These are phyloP conservation scores for Boletus fagicola DNA, from an alignment of 768 basidiomycete genomes.

Conservation along the genomic window DNA sequence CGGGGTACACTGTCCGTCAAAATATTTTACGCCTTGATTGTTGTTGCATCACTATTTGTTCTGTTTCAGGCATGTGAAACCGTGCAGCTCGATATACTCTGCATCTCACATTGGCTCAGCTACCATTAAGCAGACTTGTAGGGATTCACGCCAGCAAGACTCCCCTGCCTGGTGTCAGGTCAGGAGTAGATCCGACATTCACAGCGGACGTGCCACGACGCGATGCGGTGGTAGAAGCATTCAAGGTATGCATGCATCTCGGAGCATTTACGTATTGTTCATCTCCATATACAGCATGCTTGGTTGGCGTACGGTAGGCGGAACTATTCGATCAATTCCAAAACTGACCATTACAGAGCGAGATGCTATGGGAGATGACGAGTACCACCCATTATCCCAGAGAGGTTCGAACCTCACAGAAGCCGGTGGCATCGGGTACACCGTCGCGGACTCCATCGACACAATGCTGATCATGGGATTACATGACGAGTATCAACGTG, in stretches of 20 bases:
- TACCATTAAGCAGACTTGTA: constrained; percentile 9
- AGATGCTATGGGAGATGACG: constrained; percentile 89
- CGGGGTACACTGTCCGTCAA: neutral
- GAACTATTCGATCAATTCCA: constrained; percentile 16
- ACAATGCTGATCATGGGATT: constrained; percentile 86
- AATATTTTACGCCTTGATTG: constrained; percentile 12
- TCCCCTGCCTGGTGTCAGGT: constrained; percentile 21
- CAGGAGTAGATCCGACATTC: constrained; percentile 27
- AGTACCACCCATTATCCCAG: constrained; percentile 82
- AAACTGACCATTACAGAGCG: constrained; percentile 50
- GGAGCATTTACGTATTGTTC: neutral
- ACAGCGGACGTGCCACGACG: constrained; percentile 60
- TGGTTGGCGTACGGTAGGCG: constrained; percentile 78
- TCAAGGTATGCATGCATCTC: constrained; percentile 53
- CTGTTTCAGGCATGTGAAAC: constrained; percentile 22
- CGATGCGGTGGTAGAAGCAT: constrained; percentile 73
- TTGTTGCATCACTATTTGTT: constrained; percentile 7
- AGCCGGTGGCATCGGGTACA: constrained; percentile 85
- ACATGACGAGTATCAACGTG: constrained; percentile 71
- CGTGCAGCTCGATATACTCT: neutral
- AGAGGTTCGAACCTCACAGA: constrained; percentile 74
- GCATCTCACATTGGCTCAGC: constrained; percentile 15
- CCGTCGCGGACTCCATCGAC: constrained; percentile 85
- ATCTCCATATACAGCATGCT: constrained; percentile 57
- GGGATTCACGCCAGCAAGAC: constrained; percentile 4